These are phyloP conservation scores for Penicillium sp. DNA, from an alignment of 2,329 filamentous ascomycete genomes.

Conservation along the genomic window DNA sequence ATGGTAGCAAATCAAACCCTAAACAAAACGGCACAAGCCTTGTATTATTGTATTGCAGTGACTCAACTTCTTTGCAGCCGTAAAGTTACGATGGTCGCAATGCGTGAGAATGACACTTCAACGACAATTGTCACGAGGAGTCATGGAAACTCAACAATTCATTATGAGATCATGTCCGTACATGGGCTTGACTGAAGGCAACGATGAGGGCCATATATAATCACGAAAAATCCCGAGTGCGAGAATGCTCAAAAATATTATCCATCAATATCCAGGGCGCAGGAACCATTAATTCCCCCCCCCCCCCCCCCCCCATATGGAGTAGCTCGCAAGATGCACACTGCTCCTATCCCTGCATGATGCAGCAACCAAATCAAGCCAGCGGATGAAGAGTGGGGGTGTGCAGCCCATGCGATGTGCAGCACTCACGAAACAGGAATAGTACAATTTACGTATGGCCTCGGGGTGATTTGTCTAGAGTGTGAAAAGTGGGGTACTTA, in stretches of 20 bases:
- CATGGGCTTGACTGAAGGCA: too few relatives aligned
- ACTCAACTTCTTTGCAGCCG: too few relatives aligned
- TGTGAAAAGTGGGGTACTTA: not conserved
- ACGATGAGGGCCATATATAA: too few relatives aligned
- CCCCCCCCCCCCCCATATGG: conserved; percentile 3
- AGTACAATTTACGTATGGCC: not conserved
- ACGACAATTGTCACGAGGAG: too few relatives aligned
- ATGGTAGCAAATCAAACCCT: conserved; percentile 10
- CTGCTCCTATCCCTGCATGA: not conserved
- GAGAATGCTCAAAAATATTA: not conserved
- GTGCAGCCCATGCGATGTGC: not conserved
- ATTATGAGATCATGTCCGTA: too few relatives aligned
- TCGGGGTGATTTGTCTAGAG: not conserved
- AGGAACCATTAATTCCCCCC: conserved; percentile 10
- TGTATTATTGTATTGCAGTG: too few relatives aligned
- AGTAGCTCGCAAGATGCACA: not conserved
- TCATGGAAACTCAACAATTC: too few relatives aligned
- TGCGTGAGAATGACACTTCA: too few relatives aligned
- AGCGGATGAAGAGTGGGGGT: too few relatives aligned
- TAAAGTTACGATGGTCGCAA: not conserved
- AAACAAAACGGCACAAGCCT: not conserved
- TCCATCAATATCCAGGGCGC: conserved; percentile 3
- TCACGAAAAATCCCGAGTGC: too few relatives aligned
- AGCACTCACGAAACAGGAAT: not conserved
- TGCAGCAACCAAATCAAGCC: too few relatives aligned